Conservation (phyloP, 108 stramenopile species). For the Parietichytrium sp. region DNA sequence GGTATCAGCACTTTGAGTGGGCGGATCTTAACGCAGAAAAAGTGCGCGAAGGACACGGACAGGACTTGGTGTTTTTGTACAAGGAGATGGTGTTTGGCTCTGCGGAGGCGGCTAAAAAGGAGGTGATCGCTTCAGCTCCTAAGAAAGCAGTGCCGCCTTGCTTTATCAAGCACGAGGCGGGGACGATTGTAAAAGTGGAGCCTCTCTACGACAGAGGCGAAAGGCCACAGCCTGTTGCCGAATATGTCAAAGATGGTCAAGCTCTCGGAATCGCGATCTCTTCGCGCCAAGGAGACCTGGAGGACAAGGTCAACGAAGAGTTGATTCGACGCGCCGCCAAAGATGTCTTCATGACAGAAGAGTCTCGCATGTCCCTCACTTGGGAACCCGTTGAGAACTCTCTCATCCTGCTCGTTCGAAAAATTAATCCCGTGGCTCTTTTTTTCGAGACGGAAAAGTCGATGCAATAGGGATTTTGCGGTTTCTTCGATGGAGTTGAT, state of each 20-base stretch:
- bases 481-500: too few relatives aligned
- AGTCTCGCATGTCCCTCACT: too few relatives aligned
- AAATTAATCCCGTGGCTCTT: too few relatives aligned
- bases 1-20: conserved; percentile 5
- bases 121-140: background rate
- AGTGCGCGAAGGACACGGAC: background rate
- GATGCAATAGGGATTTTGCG: too few relatives aligned
- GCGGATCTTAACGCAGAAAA: too few relatives aligned
- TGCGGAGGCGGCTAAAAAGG: background rate
- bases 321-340: too few relatives aligned
- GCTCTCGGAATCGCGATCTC: background rate
- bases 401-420: too few relatives aligned
- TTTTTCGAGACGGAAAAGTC: too few relatives aligned
- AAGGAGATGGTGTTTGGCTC: conserved; percentile 21
- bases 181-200: background rate
- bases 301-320: background rate
- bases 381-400: too few relatives aligned
- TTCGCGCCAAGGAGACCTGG: background rate
- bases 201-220: background rate
- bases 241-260: background rate
- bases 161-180: background rate
- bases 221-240: background rate
- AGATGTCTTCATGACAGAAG: too few relatives aligned
- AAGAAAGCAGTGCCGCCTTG: background rate
- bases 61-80: background rate